These are phyloP conservation scores for Striga asiatica DNA, from an alignment of 257 asterid species.

Conservation along the genomic window DNA sequence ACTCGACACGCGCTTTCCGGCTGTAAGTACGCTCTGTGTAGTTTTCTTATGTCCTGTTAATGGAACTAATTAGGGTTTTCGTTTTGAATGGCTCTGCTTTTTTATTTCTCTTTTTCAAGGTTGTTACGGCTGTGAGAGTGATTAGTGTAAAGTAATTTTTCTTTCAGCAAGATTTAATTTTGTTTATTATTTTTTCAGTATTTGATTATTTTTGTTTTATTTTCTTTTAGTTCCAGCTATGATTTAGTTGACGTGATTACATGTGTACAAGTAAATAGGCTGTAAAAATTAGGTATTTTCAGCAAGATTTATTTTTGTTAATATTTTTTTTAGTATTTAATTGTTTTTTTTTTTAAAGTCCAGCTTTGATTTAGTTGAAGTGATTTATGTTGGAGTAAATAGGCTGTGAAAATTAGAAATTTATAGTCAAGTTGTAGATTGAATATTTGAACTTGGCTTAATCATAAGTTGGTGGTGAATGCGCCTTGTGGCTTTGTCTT, in stretches of 20 bases:
- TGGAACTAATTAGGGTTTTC: not conserved
- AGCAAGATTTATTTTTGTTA: not conserved
- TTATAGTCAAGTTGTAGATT: too few relatives aligned
- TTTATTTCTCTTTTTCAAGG: too few relatives aligned
- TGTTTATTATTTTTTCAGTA: not conserved
- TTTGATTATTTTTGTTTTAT: not conserved
- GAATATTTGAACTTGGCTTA: too few relatives aligned
- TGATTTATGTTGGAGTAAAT: too few relatives aligned
- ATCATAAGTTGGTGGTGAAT: too few relatives aligned
- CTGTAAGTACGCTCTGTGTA: constrained; percentile 29
- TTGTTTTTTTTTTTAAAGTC: too few relatives aligned
- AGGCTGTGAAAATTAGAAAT: too few relatives aligned
- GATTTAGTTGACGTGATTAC: not conserved
- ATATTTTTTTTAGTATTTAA: too few relatives aligned
- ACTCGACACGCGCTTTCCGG: constrained; percentile 69
- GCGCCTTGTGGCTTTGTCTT: not conserved
- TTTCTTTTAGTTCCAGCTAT: not conserved
- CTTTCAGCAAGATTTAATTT: not conserved
- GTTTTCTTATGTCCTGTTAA: not conserved
- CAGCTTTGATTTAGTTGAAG: too few relatives aligned
- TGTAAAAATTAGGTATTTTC: not conserved
- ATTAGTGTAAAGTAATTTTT: too few relatives aligned
- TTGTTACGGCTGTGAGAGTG: too few relatives aligned
- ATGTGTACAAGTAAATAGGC: not conserved
- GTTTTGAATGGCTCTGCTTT: not conserved